phyloP scores from a whole-genome alignment of 2,329 filamentous ascomycete genomes.

The Colletotrichum australisinense region DNA sequence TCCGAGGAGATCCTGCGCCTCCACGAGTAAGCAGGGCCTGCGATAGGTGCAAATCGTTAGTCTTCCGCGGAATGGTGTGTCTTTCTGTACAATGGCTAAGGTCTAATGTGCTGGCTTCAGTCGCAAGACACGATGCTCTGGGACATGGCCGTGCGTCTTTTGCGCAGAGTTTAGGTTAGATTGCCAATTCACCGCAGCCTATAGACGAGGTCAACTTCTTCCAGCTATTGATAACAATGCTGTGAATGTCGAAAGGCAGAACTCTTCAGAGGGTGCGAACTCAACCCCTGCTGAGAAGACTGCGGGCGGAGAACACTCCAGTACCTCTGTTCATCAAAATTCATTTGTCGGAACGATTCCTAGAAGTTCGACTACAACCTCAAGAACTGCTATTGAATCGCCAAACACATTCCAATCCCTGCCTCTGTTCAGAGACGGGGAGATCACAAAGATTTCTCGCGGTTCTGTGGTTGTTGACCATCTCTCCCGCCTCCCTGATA shows the following conservation, averaged over 20 bases:
- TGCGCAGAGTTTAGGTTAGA: slow-evolving; percentile 39
- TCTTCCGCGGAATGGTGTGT: background rate
- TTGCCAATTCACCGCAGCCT: slow-evolving; percentile 40
- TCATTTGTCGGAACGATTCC: no score
- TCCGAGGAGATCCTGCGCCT: background rate
- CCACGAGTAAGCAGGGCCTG: slow-evolving; percentile 36
- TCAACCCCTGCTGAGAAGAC: no score
- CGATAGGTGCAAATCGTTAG: slow-evolving; percentile 42
- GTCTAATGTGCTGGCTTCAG: background rate
- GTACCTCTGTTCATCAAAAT: no score
- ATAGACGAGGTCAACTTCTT: slow-evolving; percentile 1
- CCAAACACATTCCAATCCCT: no score
- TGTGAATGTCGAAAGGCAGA: no score
- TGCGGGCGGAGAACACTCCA: no score
- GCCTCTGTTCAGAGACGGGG: no score
- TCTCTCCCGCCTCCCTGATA: background rate
- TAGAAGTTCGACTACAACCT: no score
- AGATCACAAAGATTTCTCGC: no score
- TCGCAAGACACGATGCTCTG: slow-evolving; percentile 36
- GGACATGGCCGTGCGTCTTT: slow-evolving; percentile 39
- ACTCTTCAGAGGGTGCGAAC: no score
- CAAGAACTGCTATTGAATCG: no score
- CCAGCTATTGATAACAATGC: no score
- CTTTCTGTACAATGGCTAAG: background rate
- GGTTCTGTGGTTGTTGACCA: background rate